Evolutionary conservation across 2,329 filamentous ascomycete genomes (phyloP).

Genomic region (Orbilia javanica): DNA sequence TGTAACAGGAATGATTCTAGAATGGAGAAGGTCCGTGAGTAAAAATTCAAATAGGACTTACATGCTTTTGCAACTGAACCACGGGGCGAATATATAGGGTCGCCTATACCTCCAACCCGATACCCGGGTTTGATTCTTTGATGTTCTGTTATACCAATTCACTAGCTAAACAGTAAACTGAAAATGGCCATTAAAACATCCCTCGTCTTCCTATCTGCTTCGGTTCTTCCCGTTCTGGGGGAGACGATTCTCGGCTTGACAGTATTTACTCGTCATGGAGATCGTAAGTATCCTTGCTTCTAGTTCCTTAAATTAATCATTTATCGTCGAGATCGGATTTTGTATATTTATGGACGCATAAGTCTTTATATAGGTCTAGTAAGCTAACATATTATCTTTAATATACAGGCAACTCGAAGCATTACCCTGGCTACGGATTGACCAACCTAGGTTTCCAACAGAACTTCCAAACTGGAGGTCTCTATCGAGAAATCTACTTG

Average conservation of each 20-base stretch:
- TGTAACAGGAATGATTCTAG: background rate
- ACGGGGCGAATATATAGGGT: conserved; percentile 29
- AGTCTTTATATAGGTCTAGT: background rate
- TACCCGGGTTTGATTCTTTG: conserved; percentile 16
- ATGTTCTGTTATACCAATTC: conserved; percentile 13
- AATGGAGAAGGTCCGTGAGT: conserved; percentile 8
- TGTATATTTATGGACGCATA: background rate
- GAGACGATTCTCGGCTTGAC: conserved; percentile 85
- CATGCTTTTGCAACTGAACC: background rate
- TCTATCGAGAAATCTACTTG: conserved; percentile 83
- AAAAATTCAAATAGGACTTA: conserved; percentile 13
- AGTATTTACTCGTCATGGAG: conserved; percentile 90
- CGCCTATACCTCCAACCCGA: conserved; percentile 14
- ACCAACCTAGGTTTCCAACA: conserved; percentile 84
- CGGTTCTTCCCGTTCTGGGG: conserved; percentile 62
- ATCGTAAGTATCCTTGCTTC: conserved; percentile 68
- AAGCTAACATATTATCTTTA: conserved; percentile 8
- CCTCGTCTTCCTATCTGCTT: conserved; percentile 40
- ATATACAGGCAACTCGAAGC: conserved; percentile 68
- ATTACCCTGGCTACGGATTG: conserved; percentile 76
- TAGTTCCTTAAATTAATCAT: no score
- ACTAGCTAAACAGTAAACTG: conserved; percentile 1
- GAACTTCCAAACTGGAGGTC: conserved; percentile 78
- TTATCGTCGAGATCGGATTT: background rate
- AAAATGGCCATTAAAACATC: conserved; percentile 49